Base-by-base conservation (phyloP, 2,329 filamentous ascomycete genomes). In the Aciculosporium take region DNA sequence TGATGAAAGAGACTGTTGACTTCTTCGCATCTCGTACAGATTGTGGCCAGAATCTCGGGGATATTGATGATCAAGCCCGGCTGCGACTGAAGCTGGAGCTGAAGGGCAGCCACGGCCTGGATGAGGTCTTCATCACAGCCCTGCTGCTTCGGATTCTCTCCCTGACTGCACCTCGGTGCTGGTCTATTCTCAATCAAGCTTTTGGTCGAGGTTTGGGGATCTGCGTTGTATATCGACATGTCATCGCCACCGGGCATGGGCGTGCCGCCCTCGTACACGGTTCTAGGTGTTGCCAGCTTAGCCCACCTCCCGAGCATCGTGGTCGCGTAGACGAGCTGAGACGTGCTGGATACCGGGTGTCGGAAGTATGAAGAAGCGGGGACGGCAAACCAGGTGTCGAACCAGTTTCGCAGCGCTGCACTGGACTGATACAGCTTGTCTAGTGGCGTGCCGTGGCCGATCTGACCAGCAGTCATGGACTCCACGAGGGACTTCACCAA, bases 231-330 rank as follows among this genome's bases (percentile, higher is more conserved):
- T 0, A 48, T 37, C 1, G 49, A 42, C 12, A 48, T 49, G 7
- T 50, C 53, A 1, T 47, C 47, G 27, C 56, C 51, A 5, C 37
- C 33, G 0, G 55, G 54, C 52, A 58, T 57, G 1, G 53, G 45
- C 4, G 49, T 49, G 5, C 46, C 46, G 0, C 50, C 45, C 8
- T 46, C 47, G 12, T 50, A 54, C 31, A 60, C 44, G 0, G 54
- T 52, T 18, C 60, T 60, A 0, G 62, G 62, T 0, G 60, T 61
- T 0, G 66, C 57, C 0, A 71, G 56, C 33, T 68, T 69, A 5
- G 66, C 64, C 69, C 69, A 73, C 6, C 69, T 61, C 1, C 66
- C 63, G 0, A 73, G 57, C 61, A 71, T 69, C 4, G 61, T 67
- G 32, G 70, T 53, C n/a, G 62, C 65, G 40, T 72, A 69, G 3